Base-by-base conservation (phyloP, 2,329 filamentous ascomycete genomes). In the Cercospora brassicicola region DNA sequence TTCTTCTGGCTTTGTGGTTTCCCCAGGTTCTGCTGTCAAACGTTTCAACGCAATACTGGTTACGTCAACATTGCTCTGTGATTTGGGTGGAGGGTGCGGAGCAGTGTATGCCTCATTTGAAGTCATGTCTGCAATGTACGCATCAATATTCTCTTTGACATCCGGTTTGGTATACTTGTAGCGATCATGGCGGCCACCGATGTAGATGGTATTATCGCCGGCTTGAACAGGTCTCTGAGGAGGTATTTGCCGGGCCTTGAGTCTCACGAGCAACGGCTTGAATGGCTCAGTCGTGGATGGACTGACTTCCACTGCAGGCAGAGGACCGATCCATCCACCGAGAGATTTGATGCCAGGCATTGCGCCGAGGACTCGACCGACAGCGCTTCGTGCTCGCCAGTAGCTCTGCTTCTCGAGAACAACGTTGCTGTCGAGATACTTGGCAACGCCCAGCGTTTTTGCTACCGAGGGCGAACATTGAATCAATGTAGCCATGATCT, bases 401-500 rank as follows among this genome's bases (percentile, higher is more conserved):
- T 59, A 59, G 18, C 55, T 59, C 30, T 59, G 55, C 30, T 59
- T 59, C 31, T 33, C 26, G 11, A 59, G 28, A 3, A 36, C 30
- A 3, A 59, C n/a, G 15, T 59, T 59, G 55, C 55, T 59, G 15
- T 59, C 55, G 26, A 59, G 30, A 23, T 33, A 59, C 18, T 33
- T 59, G 0, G 55, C 55, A 1, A n/a, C n/a, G 13, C 55, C 55
- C 20, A 59, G 28, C 9, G n/a, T 20, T 3, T 31, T 23, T 9
- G 33, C 9, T 2, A 61, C 59, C 15, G 59, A 42, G 3, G 59
- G 59, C 9, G 59, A 61, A 15, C 59, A 61, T 20, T 61, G 59
- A 30, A 48, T 61, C 59, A 61, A 61, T 7, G 33, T 61, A 10
- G 59, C 26, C 59, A 61, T 61, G 10, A 61, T 42, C 3, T 61